Evolutionary conservation across 495 filamentous ascomycete genomes (phyloP).

Genomic region (Penicillium steckii): DNA sequence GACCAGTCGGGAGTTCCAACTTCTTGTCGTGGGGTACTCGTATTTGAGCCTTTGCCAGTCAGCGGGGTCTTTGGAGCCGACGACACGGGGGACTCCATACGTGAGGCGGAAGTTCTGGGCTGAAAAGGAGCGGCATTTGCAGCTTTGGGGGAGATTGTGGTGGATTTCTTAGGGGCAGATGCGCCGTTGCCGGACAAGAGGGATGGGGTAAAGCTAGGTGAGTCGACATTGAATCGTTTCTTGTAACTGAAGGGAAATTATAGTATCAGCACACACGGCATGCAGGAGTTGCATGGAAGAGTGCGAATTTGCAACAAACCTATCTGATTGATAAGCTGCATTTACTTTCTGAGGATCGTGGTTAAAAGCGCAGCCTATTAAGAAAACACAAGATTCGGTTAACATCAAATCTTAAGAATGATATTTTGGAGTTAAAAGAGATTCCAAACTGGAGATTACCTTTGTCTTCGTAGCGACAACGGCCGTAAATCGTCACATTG

Average conservation of each 20-base stretch:
- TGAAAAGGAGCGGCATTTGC: constrained; percentile 92
- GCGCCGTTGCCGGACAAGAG: constrained; percentile 50
- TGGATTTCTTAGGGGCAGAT: constrained; percentile 55
- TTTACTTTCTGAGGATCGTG: constrained; percentile 70
- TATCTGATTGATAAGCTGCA: constrained; percentile 53
- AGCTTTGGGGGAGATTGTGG: constrained; percentile 78
- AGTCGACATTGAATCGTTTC: constrained; percentile 91
- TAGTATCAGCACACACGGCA: neutral
- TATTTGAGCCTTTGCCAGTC: constrained; percentile 40
- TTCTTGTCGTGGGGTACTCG: constrained; percentile 50
- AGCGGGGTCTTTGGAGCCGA: constrained; percentile 16
- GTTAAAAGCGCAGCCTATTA: constrained; percentile 78
- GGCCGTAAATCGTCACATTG: constrained; percentile 91
- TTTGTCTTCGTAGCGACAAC: constrained; percentile 89
- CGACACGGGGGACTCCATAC: constrained; percentile 29
- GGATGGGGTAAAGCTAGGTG: constrained; percentile 88
- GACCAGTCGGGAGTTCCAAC: constrained; percentile 53
- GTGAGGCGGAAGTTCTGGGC: constrained; percentile 53
- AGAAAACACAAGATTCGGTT: constrained; percentile 22
- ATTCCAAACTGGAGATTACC: constrained; percentile 46
- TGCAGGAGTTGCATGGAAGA: too few relatives aligned
- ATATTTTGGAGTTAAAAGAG: neutral
- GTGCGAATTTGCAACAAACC: constrained; percentile 35
- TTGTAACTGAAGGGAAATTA: constrained; percentile 46
- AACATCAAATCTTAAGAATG: constrained; percentile 17